Evolutionary conservation across 1,139 yeast species (phyloP).

Genomic region (Magnusiomyces sp.): DNA sequence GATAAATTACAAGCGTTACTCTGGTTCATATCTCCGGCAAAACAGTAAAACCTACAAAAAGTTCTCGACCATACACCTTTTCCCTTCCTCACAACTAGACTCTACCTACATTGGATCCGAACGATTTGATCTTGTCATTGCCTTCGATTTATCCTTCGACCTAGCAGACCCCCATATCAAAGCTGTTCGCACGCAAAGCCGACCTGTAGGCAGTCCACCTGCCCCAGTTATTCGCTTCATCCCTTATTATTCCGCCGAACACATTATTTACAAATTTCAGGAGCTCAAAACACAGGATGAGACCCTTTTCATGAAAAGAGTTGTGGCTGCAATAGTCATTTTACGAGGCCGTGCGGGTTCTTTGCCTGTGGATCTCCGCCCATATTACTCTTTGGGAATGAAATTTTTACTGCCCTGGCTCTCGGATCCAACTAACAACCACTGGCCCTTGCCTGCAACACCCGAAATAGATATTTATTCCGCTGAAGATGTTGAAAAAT

Average conservation of each 20-base stretch:
- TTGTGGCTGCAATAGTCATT: slow-evolving; percentile 78
- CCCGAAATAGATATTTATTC: slow-evolving; percentile 54
- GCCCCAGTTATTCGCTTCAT: slow-evolving; percentile 62
- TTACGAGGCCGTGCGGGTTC: slow-evolving; percentile 77
- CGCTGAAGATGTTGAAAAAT: slow-evolving; percentile 68
- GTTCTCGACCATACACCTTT: slow-evolving; percentile 27
- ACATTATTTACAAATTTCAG: slow-evolving; percentile 29
- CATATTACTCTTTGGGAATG: slow-evolving; percentile 62
- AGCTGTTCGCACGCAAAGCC: slow-evolving; percentile 26
- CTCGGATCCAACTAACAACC: slow-evolving; percentile 25
- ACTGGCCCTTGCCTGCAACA: slow-evolving; percentile 79
- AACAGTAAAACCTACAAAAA: slow-evolving; percentile 16
- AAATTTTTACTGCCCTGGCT: slow-evolving; percentile 58
- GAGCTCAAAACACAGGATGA: slow-evolving; percentile 11
- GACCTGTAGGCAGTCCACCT: slow-evolving; percentile 19
- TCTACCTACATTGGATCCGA: slow-evolving; percentile 21
- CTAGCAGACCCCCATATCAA: slow-evolving; percentile 33
- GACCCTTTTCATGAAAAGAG: slow-evolving; percentile 42
- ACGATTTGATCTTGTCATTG: slow-evolving; percentile 53
- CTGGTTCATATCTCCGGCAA: slow-evolving; percentile 39
- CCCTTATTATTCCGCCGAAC: slow-evolving; percentile 78
- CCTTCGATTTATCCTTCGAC: slow-evolving; percentile 65
- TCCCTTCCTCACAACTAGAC: slow-evolving; percentile 27
- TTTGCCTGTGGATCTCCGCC: slow-evolving; percentile 70
- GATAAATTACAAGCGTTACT: slow-evolving; percentile 57